phyloP scores from a whole-genome alignment of 1,139 yeast species.

The Pichia terricola region DNA sequence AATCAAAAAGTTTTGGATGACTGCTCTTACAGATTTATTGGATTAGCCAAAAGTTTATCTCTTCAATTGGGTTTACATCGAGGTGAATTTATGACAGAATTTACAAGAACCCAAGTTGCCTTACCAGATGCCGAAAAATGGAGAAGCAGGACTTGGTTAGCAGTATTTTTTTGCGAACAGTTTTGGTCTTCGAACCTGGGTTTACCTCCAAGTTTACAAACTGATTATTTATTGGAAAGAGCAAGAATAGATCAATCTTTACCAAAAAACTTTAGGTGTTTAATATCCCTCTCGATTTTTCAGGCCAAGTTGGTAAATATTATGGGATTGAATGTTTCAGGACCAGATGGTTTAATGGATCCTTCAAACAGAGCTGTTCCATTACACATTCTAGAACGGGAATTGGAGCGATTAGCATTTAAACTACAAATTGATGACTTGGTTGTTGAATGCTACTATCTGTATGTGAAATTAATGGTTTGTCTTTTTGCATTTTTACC shows the following conservation, averaged over 20 bases:
- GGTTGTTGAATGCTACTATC: slow-evolving; percentile 69
- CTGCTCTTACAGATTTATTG: slow-evolving; percentile 80
- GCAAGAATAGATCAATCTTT: slow-evolving; percentile 61
- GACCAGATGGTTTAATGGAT: slow-evolving; percentile 86
- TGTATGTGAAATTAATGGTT: slow-evolving; percentile 71
- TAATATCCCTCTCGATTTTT: slow-evolving; percentile 68
- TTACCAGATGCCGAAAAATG: slow-evolving; percentile 88
- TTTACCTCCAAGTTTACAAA: slow-evolving; percentile 76
- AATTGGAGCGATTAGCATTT: slow-evolving; percentile 60
- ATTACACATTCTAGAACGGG: slow-evolving; percentile 65
- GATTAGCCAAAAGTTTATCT: slow-evolving; percentile 76
- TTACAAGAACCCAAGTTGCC: slow-evolving; percentile 80
- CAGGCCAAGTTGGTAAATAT: slow-evolving; percentile 77
- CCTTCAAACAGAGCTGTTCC: slow-evolving; percentile 79
- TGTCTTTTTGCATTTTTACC: slow-evolving; percentile 90
- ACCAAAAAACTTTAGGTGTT: slow-evolving; percentile 65
- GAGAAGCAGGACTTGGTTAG: slow-evolving; percentile 91
- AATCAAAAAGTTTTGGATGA: slow-evolving; percentile 90
- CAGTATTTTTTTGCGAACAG: slow-evolving; percentile 79
- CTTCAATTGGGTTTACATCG: slow-evolving; percentile 88
- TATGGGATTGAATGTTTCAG: slow-evolving; percentile 81
- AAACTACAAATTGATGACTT: slow-evolving; percentile 55
- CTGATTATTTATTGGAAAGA: slow-evolving; percentile 73
- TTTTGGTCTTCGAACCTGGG: slow-evolving; percentile 88
- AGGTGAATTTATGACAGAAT: slow-evolving; percentile 85